phyloP scores from a whole-genome alignment of 2,329 filamentous ascomycete genomes.

The Pestalotiopsis sp. region DNA sequence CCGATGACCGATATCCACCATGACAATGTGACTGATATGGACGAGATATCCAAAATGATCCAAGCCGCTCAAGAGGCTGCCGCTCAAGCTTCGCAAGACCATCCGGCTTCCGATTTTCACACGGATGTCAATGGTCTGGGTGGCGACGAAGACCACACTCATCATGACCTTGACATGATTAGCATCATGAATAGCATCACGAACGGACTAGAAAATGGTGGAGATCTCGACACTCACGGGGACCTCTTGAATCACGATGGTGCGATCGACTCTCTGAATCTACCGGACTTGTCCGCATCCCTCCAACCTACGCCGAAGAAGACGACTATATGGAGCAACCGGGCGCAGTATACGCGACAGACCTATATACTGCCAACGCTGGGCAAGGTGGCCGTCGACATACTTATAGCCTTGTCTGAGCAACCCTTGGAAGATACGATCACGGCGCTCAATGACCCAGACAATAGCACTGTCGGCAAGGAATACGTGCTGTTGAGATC shows the following conservation, averaged over 20 bases:
- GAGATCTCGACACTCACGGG: conserved; percentile 12
- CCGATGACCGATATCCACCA: conserved; percentile 6
- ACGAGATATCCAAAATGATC: conserved; percentile 13
- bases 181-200: conserved; percentile 11
- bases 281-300: conserved; percentile 4
- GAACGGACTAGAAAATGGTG: conserved; percentile 1
- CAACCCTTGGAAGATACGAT: conserved; percentile 36
- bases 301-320: conserved; percentile 11
- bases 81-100: not conserved
- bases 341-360: conserved; percentile 32
- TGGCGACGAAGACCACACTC: not conserved
- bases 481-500: conserved; percentile 30
- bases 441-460: conserved; percentile 29
- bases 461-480: conserved; percentile 29
- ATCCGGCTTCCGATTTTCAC: conserved; percentile 8
- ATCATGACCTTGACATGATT: conserved; percentile 13
- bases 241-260: conserved; percentile 16
- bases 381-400: conserved; percentile 33
- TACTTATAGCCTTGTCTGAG: conserved; percentile 34
- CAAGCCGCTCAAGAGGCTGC: conserved; percentile 7
- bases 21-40: conserved; percentile 12
- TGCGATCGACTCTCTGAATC: conserved; percentile 1
- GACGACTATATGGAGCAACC: conserved; percentile 34
- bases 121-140: not conserved
- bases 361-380: conserved; percentile 35